Evolutionary conservation across 2,329 filamentous ascomycete species (phyloP), one percentile per base, ranked within the genome.

Genomic region (Teratosphaeria nubilosa): DNA sequence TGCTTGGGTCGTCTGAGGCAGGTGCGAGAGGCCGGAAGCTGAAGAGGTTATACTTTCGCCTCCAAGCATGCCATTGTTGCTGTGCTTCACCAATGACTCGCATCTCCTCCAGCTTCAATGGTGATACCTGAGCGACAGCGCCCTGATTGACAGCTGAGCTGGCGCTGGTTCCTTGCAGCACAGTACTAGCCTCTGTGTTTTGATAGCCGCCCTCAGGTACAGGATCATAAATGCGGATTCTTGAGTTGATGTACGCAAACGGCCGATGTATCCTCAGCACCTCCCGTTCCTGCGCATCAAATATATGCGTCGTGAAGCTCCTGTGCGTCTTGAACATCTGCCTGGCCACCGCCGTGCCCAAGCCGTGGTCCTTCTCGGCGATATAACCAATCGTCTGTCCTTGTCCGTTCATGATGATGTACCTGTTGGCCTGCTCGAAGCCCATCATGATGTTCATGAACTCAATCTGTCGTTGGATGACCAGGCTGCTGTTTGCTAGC

Each of bases 351-450:
- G 78, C 76, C 57, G 74, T 79, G 1, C 77, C 81, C 57, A 86
- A 71, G 1, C 83, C 82, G 59, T 80, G 80, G 53, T 86, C 84
- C 65, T 80, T 78, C 69, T 86, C 84, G 32, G 82, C 83, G 66
- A 86, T 80, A 63, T 83, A 86, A 13, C 84, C 84, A 51, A 86
- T 76, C 62, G 84, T 83, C 59, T 82, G 80, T 5, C 84, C 84
- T 56, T 80, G 76, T 1, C 82, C 82, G 71, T 86, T 81, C 77
- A 86, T 80, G 54, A 86, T 84, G 14, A 84, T 78, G 67, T 86
- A 86, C 68, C 78, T 78, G 65, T 86, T 86, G 13, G 84, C 83
- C 68, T 86, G 84, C 69, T 86, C 84, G 63, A 86, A 86, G 1
- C 84, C 83, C 69, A 85, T 72, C 65, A 86, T 76, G 10, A 86